phyloP scores from a whole-genome alignment of 192 early-diverging fungal genomes.

The Backusella psychrophila region DNA sequence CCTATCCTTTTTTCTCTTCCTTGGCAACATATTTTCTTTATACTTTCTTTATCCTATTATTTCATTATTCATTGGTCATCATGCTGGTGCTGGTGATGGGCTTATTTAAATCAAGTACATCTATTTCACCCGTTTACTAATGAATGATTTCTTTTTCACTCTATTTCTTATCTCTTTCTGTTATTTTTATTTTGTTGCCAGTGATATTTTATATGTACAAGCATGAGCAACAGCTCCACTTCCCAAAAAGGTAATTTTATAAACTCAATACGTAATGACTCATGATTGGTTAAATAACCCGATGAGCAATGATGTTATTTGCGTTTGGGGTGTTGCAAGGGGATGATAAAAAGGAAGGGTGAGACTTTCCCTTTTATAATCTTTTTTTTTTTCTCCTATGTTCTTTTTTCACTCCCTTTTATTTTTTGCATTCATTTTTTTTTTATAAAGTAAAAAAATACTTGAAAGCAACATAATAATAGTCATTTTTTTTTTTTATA shows the following conservation, averaged over 20 bases:
- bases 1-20: neutral
- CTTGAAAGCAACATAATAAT: neutral
- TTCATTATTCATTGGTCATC: neutral
- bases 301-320: neutral
- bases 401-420: slow-evolving; percentile 16
- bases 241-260: neutral
- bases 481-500: neutral
- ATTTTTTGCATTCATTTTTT: neutral
- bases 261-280: neutral
- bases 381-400: slow-evolving; percentile 19
- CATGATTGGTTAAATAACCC: neutral
- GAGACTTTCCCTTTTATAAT: neutral
- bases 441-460: neutral
- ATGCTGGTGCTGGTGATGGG: neutral
- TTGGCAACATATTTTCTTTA: neutral
- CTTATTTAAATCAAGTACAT: neutral
- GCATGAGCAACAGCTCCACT: neutral
- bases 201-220: neutral
- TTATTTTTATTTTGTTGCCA: neutral
- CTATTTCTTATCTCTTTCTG: neutral
- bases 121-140: neutral
- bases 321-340: neutral
- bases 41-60: neutral
- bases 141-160: neutral
- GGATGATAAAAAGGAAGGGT: slow-evolving; percentile 5